Evolutionary conservation across 1,284 basidiomycete species (phyloP).

Genomic region (Vanrija pseudolonga): DNA sequence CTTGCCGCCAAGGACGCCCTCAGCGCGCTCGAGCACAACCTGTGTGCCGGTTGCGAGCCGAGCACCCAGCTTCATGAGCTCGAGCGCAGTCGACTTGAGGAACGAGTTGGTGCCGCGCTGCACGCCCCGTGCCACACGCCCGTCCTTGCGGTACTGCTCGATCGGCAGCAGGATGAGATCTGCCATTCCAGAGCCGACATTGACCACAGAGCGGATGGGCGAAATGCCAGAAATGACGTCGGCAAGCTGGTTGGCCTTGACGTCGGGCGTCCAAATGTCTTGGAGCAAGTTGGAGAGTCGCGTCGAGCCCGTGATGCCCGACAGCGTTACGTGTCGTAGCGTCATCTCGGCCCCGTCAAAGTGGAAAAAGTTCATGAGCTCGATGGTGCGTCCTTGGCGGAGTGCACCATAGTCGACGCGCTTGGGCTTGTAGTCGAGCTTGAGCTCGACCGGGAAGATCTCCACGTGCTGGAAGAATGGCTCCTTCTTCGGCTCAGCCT

Average conservation of each 20-base stretch:
- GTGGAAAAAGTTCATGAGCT: conserved; percentile 99
- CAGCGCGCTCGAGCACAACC: conserved; percentile 92
- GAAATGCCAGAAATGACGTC: conserved; percentile 97
- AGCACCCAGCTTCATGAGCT: conserved; percentile 93
- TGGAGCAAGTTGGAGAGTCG: conserved; percentile 85
- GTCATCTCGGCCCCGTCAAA: conserved; percentile 99
- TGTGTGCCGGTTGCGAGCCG: conserved; percentile 93
- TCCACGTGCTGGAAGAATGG: conserved; percentile 51
- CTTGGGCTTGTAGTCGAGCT: conserved; percentile 97
- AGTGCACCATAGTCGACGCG: conserved; percentile 92
- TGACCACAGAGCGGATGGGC: conserved; percentile 91
- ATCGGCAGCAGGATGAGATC: conserved; percentile 93
- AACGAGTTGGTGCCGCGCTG: conserved; percentile 91
- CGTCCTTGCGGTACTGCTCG: conserved; percentile 95
- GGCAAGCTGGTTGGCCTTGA: conserved; percentile 94
- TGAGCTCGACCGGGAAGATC: conserved; percentile 67
- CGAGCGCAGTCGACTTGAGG: conserved; percentile 86
- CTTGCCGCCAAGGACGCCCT: conserved; percentile 73
- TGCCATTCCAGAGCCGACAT: conserved; percentile 92
- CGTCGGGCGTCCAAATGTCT: conserved; percentile 98
- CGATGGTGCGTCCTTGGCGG: conserved; percentile 84
- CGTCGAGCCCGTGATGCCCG: conserved; percentile 85
- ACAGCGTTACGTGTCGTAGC: conserved; percentile 82
- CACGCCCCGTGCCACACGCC: conserved; percentile 85
- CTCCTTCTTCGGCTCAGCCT: conserved; percentile 39